A percentile compares a stretch with the other conserved stretches of the same genome.
Conservation (phyloP, 75 land plant species). For the Picea glauca region DNA sequence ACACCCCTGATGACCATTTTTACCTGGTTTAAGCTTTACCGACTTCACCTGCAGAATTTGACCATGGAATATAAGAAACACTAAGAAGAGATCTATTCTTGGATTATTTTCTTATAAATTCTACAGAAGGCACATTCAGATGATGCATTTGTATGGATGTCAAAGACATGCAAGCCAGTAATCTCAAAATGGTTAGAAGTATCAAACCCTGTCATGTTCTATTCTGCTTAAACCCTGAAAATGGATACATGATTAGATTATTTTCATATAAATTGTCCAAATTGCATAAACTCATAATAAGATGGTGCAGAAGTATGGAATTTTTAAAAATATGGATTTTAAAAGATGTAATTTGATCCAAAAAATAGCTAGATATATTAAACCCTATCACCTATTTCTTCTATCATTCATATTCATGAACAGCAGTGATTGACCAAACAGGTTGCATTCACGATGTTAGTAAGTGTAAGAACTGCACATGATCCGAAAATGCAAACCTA, state of each 20-base stretch:
- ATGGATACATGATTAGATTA: neutral
- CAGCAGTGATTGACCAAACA: neutral
- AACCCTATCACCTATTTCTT: neutral
- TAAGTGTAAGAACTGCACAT: neutral
- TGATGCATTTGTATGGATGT: neutral
- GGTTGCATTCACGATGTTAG: neutral
- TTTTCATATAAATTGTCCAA: neutral
- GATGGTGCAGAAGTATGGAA: neutral
- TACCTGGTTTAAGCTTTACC: constrained; percentile 63
- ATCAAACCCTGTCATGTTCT: neutral
- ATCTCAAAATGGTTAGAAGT: neutral
- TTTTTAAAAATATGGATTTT: neutral
- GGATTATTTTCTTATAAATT: neutral
- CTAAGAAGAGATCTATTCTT: neutral
- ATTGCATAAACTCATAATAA: neutral
- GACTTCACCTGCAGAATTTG: constrained; percentile 59
- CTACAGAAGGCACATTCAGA: neutral
- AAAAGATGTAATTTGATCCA: neutral
- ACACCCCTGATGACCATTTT: constrained; percentile 55
- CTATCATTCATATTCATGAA: neutral
- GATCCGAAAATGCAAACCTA: neutral
- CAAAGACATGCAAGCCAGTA: neutral
- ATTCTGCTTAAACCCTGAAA: neutral
- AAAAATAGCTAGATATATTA: neutral
- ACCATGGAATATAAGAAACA: constrained; percentile 1